Percentiles rank a stretch among this genome's conserved stretches.
Evolutionary conservation across 306 rosid genomes (phyloP).

Genomic region (Heteromeles arbutifolia): DNA sequence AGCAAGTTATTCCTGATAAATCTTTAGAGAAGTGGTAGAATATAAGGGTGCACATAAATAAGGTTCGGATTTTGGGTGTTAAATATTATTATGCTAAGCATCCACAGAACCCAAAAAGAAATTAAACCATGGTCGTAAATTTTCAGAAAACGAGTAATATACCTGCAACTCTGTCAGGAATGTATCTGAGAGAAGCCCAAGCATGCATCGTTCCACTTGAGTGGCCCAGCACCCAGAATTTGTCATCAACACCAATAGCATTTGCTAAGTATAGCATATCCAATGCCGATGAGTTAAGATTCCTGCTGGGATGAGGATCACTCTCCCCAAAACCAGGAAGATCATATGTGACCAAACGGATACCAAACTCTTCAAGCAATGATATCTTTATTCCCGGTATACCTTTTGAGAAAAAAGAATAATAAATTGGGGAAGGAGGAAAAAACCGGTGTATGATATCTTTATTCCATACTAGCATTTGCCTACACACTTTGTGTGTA

Average conservation of each 20-base stretch:
- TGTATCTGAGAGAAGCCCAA: conserved; percentile 83
- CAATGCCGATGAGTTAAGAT: conserved; percentile 73
- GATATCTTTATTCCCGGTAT: conserved; percentile 69
- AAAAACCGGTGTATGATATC: neutral
- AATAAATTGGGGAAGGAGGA: neutral
- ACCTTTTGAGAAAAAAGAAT: conserved; percentile 32
- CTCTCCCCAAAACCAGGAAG: conserved; percentile 99
- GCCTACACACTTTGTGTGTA: too few relatives aligned
- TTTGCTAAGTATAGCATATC: conserved; percentile 67
- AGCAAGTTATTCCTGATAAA: conserved; percentile 1
- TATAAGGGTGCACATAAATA: neutral
- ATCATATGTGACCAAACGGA: conserved; percentile 77
- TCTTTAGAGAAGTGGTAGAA: neutral
- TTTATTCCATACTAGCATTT: too few relatives aligned
- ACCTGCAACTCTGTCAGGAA: conserved; percentile 93
- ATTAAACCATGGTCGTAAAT: neutral
- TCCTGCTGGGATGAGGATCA: conserved; percentile 78
- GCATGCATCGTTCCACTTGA: conserved; percentile 83
- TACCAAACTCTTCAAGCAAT: conserved; percentile 77
- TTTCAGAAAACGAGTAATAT: neutral
- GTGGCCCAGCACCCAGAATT: conserved; percentile 87
- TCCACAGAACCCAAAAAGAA: neutral
- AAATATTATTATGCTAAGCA: neutral
- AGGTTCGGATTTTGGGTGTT: neutral
- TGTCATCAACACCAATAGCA: conserved; percentile 59